Base-by-base conservation (phyloP, 2,329 filamentous ascomycete species). In the Penicillium paneum region DNA sequence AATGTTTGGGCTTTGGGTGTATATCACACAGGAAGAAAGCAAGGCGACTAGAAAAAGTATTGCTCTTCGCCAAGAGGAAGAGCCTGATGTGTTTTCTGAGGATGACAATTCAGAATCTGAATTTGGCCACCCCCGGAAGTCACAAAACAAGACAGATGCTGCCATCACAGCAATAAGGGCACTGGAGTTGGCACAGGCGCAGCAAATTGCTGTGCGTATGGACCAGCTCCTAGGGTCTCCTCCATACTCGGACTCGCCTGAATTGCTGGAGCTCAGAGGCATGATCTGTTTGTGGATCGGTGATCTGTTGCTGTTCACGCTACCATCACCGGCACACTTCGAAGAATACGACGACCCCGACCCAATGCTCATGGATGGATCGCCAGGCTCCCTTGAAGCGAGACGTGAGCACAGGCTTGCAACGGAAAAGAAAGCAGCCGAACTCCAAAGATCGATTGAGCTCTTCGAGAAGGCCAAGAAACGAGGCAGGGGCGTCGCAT, bases 1-100 rank as follows among this genome's bases (percentile, higher is more conserved):
- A 13, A 82, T 96, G 75, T 86, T 93, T 63, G 85, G 85, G 45
- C 82, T 91, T 42, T 93, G 94, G 83, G 82, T 96, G 48, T 92
- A 90, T 69, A 84, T 88, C 57, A 78, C 86, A 1, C 83, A 89
- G 65, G 78, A 83, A 43, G 85, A 85, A 75, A 81, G 81, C 65
- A 74, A 71, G 51, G 67, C 68, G 47, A 79, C 73, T 11, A 65
- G 81, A 35, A 69, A 76, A 50, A 69, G 66, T 11, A 61, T 80
- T 11, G 62, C 70, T 48, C 39, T 68, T 51, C 49, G 56, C 24
- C 58, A 62, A 15, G 64, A 66, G 24, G 55, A 62, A 29, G 54
- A 56, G 5, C 60, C 61, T 7, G 66, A 67, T 19, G 64, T 61
- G 26, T 65, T 61, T 5, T 70, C 68, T 10, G 70, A 74, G 2